Base-by-base conservation (phyloP, 805 yeast genomes). In the Wickerhamiella azyma region DNA sequence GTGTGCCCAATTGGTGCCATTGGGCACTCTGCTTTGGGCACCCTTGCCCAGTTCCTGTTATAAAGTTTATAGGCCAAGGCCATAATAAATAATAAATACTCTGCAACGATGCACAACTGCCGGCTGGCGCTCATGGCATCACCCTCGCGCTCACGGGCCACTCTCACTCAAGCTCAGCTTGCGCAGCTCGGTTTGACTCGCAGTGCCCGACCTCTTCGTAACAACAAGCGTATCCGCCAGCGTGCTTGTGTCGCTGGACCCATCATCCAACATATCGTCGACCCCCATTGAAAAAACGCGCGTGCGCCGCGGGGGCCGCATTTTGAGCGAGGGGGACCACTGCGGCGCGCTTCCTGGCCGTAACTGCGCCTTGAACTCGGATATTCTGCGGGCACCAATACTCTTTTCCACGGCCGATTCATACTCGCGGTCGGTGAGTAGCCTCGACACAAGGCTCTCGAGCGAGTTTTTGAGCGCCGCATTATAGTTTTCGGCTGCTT, bases 391-490 rank as follows among this genome's bases (percentile, higher is more conserved):
- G 8, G 47, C 29, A 10, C 58, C 48, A 7, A 55, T 47, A 7
- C 52, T 33, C 35, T 53, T 55, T 37, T 59, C 58, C 5, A 60
- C 57, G 9, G 52, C 51, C 21, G 43, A 47, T 32, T 54, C 55
- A 48, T 62, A 62, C 38, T 55, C 57, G 33, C 50, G 40, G 45
- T 56, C 57, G 43, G 59, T 64, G 14, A 63, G 55, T 42, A 63
- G 56, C 7, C 66, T 58, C 36, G 54, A 53, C 4, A 63, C 64
- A 14, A 63, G 56, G 10, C 62, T 52, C 49, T 63, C 66, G 28
- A 62, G 52, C 10, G 64, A 56, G 17, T 49, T 43, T 29, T 53
- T 55, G 24, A 63, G 57, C 11, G 65, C 66, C 17, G 44, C 42
- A 53, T 61, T 61, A 48, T 62, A 55, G 48, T 60, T 58, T 10